Percentiles rank a stretch among this genome's conserved stretches.
Conservation (phyloP, 1,139 yeast genomes). For the Candida neerlandica region DNA sequence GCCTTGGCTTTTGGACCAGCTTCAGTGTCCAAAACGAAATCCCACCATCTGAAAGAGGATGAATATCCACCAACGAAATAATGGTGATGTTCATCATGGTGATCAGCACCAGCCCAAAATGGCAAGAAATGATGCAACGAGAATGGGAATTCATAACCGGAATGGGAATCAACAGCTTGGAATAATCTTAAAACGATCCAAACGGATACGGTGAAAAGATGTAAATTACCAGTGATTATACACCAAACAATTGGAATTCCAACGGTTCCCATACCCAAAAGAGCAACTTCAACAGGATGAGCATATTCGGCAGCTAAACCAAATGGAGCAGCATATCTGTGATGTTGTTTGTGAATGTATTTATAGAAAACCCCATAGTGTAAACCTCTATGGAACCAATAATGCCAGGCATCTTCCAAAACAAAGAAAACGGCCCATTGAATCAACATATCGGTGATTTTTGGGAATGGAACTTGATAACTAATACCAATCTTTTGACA, state of each 20-base stretch:
- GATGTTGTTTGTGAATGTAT: conserved; percentile 93
- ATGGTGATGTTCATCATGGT: conserved; percentile 95
- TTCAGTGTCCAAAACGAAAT: conserved; percentile 78
- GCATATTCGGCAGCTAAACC: conserved; percentile 97
- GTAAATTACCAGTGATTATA: conserved; percentile 38
- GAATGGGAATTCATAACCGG: conserved; percentile 98
- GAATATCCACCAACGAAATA: conserved; percentile 93
- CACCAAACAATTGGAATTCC: conserved; percentile 80
- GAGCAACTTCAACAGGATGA: conserved; percentile 89
- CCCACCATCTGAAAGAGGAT: conserved; percentile 95
- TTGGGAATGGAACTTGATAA: conserved; percentile 83
- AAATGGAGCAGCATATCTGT: conserved; percentile 95
- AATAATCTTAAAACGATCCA: conserved; percentile 90
- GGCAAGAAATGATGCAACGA: conserved; percentile 89
- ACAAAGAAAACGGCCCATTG: conserved; percentile 80
- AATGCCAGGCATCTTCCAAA: conserved; percentile 93
- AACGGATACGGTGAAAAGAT: conserved; percentile 76
- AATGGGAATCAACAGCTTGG: conserved; percentile 96
- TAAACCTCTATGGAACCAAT: conserved; percentile 87
- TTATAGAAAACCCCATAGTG: conserved; percentile 87
- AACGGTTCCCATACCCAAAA: conserved; percentile 91
- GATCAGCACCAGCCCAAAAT: conserved; percentile 98
- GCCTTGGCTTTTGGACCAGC: conserved; percentile 70
- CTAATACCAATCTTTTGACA: conserved; percentile 76
- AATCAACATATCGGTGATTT: conserved; percentile 51